Evolutionary conservation across 108 stramenopile species (phyloP).

Genomic region (Discostella stelligeroides): DNA sequence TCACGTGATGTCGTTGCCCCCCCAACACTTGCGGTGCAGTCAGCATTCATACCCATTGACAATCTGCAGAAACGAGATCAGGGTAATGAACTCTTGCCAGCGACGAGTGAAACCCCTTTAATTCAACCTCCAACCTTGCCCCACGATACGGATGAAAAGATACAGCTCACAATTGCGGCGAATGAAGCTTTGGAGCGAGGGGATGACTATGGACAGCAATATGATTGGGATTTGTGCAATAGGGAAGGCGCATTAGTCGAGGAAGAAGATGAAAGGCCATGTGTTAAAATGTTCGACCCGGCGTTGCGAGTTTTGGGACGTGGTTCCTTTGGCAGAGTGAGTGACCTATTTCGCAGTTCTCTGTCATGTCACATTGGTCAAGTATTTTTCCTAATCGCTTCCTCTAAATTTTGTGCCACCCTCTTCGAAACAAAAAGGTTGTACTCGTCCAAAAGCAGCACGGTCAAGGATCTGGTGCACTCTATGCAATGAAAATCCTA

Average conservation of each 20-base stretch:
- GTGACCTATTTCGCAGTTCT: constrained; percentile 3
- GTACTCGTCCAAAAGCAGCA: constrained; percentile 85
- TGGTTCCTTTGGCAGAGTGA: constrained; percentile 91
- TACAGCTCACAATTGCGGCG: constrained; percentile 12
- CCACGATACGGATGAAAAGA: constrained; percentile 18
- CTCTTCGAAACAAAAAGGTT: constrained; percentile 46
- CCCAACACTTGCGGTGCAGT: not conserved
- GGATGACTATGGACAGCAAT: constrained; percentile 13
- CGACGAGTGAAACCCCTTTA: constrained; percentile 1
- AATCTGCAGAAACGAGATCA: constrained; percentile 10
- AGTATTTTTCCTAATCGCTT: not conserved
- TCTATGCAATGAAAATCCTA: constrained; percentile 99
- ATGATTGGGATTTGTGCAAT: constrained; percentile 19
- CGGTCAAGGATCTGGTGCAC: constrained; percentile 68
- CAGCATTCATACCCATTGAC: constrained; percentile 1
- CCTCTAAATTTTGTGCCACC: no score
- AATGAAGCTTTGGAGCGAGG: constrained; percentile 18
- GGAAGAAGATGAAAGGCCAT: constrained; percentile 56
- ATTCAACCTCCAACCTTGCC: not conserved
- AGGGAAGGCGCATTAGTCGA: not conserved
- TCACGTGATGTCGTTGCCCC: not conserved
- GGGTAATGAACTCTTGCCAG: not conserved
- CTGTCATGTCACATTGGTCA: not conserved
- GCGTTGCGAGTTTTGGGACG: constrained; percentile 88
- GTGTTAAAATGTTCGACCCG: constrained; percentile 83